Conservation (phyloP, 23 red algal genomes). For the Agarophyton chilense region DNA sequence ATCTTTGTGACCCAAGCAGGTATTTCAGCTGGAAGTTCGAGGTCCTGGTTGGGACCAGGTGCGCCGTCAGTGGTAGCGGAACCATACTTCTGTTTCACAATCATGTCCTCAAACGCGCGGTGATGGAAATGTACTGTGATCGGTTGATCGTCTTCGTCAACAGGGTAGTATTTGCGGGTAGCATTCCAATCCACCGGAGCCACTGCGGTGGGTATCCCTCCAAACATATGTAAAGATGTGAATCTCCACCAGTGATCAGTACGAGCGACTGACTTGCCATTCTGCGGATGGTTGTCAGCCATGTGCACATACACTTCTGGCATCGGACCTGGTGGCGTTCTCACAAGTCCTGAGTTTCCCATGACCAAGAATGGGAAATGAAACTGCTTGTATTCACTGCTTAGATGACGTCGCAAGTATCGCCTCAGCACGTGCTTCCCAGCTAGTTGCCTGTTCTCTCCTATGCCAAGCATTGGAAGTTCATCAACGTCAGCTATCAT, state of each 20-base stretch:
- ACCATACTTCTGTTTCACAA: no score
- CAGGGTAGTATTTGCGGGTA: not conserved
- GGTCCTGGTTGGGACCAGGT: not conserved
- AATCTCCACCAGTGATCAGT: not conserved
- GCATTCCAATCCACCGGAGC: not conserved
- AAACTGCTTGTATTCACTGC: slow-evolving; percentile 8
- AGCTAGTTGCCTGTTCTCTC: not conserved
- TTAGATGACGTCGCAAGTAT: not conserved
- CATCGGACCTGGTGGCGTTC: not conserved
- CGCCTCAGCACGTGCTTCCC: not conserved
- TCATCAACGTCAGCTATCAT: not conserved
- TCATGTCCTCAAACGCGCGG: not conserved
- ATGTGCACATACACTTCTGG: slow-evolving; percentile 21
- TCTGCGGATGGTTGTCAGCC: not conserved
- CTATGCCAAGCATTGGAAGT: slow-evolving; percentile 7
- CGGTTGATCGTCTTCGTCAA: slow-evolving; percentile 5
- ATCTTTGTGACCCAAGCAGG: not conserved
- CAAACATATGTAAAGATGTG: not conserved
- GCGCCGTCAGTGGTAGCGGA: no score
- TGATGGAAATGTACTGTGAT: not conserved
- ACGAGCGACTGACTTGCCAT: not conserved
- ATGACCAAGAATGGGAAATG: not conserved
- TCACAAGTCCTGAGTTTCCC: not conserved
- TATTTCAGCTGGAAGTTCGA: not conserved
- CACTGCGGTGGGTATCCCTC: not conserved